These are phyloP conservation scores for Fusarium annulatum DNA, from an alignment of 2,329 filamentous ascomycete species.

Conservation along the genomic window DNA sequence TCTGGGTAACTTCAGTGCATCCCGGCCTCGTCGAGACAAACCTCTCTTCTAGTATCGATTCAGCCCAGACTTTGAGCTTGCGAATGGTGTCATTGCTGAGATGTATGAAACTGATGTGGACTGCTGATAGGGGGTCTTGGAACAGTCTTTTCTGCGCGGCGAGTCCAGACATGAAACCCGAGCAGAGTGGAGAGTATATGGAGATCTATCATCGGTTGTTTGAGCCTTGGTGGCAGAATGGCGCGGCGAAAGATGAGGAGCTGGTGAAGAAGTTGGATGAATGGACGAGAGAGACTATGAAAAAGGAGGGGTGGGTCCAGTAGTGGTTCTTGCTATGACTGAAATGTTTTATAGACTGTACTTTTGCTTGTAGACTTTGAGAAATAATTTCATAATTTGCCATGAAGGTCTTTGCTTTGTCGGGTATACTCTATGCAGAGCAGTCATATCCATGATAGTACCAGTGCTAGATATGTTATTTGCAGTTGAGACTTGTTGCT, in stretches of 20 bases:
- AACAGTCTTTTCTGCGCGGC: conserved; percentile 34
- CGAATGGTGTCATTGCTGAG: neutral
- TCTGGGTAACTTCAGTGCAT: conserved; percentile 29
- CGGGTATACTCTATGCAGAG: neutral
- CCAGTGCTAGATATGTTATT: no score
- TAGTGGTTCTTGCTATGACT: neutral
- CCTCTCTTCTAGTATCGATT: neutral
- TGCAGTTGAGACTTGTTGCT: no score
- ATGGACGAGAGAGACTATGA: conserved; percentile 31
- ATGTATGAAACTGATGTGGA: neutral
- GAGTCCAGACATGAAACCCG: conserved; percentile 13
- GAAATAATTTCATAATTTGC: neutral
- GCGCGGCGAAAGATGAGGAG: conserved; percentile 17
- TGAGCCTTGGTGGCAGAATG: conserved; percentile 27
- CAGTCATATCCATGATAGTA: no score
- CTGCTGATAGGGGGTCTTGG: conserved; percentile 30
- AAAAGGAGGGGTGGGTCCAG: conserved; percentile 13
- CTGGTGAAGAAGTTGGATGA: conserved; percentile 26
- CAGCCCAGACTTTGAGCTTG: neutral
- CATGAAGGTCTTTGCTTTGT: neutral
- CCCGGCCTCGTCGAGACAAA: conserved; percentile 31
- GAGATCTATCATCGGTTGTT: conserved; percentile 16
- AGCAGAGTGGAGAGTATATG: conserved; percentile 31
- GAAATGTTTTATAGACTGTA: neutral
- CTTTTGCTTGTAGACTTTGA: neutral